A percentile compares a stretch with the other conserved stretches of the same genome.
These are phyloP conservation scores for Cryptococcus sp. DNA, from an alignment of 1,284 basidiomycete genomes.

Conservation along the genomic window DNA sequence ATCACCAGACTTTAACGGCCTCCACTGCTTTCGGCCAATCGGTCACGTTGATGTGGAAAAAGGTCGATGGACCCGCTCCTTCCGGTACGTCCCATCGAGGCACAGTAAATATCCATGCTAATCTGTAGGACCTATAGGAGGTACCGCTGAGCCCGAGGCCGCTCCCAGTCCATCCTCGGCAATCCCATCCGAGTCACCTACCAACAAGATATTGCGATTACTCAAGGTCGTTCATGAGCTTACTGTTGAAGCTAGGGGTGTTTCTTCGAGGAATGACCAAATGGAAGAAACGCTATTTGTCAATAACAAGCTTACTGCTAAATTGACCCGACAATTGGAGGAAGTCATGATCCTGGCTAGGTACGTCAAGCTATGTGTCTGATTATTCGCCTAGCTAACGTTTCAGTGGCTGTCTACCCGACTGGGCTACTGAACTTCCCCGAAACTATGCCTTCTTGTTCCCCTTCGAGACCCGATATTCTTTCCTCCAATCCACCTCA, in stretches of 20 bases:
- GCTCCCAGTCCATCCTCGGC: too few species aligned
- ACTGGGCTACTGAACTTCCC: conserved; percentile 92
- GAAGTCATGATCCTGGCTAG: conserved; percentile 99
- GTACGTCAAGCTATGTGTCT: conserved; percentile 48
- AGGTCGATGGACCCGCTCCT: conserved; percentile 76
- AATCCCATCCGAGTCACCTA: too few species aligned
- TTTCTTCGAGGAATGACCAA: conserved; percentile 36
- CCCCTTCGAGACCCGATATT: conserved; percentile 94
- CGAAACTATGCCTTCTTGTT: conserved; percentile 96
- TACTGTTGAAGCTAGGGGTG: conserved; percentile 53
- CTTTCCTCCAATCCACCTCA: conserved; percentile 93
- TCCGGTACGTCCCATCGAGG: conserved; percentile 8
- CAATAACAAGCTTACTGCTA: conserved; percentile 97
- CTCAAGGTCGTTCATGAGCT: conserved; percentile 82
- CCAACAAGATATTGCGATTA: conserved; percentile 85
- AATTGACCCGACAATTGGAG: conserved; percentile 94
- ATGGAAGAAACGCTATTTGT: conserved; percentile 76
- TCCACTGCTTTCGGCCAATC: conserved; percentile 18
- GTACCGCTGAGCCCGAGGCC: too few species aligned
- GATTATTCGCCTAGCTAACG: conserved; percentile 3
- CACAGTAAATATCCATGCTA: not conserved
- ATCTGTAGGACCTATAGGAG: too few species aligned
- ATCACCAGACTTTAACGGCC: conserved; percentile 10
- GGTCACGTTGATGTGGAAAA: conserved; percentile 75
- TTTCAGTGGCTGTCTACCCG: conserved; percentile 81